These are phyloP conservation scores for Candolleomyces aberdarensis DNA, from an alignment of 768 basidiomycete genomes.

Conservation along the genomic window DNA sequence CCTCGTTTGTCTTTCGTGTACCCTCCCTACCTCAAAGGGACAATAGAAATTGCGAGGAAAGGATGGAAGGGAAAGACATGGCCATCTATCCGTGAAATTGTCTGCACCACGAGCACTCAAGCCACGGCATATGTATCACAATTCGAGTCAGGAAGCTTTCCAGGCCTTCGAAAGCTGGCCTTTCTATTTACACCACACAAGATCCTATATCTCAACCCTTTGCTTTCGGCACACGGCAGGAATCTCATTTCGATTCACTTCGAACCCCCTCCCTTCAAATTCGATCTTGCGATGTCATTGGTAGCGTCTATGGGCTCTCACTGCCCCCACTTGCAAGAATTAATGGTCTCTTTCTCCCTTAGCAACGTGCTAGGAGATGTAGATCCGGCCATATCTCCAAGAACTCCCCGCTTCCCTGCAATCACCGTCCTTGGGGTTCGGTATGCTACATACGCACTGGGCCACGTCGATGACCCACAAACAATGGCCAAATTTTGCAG, in stretches of 20 bases:
- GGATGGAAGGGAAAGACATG: neutral
- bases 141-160: neutral
- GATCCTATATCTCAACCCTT: neutral
- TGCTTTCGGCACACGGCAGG: neutral
- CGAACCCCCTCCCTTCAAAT: neutral
- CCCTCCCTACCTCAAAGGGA: neutral
- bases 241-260: neutral
- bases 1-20: neutral
- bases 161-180: neutral
- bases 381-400: neutral
- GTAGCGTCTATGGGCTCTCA: neutral
- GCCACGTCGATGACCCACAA: neutral
- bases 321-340: neutral
- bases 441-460: neutral
- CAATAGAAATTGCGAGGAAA: too few species aligned
- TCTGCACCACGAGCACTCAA: neutral
- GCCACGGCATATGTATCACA: neutral
- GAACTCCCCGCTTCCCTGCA: neutral
- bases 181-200: neutral
- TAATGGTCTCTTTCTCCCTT: neutral
- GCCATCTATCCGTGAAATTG: neutral
- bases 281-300: neutral
- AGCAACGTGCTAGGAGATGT: neutral
- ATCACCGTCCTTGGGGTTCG: neutral
- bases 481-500: neutral